A percentile compares a stretch with the other conserved stretches of the same genome.
Evolutionary conservation across 2,329 filamentous ascomycete genomes (phyloP).

Genomic region (Plectosphaerella plurivora): DNA sequence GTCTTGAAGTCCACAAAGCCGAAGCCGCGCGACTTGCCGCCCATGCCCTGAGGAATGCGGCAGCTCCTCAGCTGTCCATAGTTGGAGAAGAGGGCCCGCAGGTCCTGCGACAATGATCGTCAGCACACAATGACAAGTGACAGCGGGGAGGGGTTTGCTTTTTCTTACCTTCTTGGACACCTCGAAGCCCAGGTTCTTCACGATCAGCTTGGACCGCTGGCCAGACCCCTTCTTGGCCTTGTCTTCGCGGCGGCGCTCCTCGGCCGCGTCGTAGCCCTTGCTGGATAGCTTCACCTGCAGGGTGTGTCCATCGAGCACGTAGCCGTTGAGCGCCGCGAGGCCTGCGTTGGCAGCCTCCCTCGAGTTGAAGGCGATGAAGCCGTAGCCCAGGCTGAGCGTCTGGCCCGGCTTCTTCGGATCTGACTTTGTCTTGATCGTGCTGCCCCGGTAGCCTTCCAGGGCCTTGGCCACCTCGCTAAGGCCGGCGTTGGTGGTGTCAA

Average conservation of each 20-base stretch:
- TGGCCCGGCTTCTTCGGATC: conserved; percentile 89
- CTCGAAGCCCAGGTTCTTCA: conserved; percentile 98
- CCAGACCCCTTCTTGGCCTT: conserved; percentile 73
- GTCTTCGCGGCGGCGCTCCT: conserved; percentile 80
- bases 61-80: conserved; percentile 93
- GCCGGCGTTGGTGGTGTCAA: conserved; percentile 73
- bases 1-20: conserved; percentile 96
- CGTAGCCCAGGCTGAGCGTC: conserved; percentile 93
- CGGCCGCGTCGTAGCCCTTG: conserved; percentile 80
- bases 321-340: conserved; percentile 79
- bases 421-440: conserved; percentile 85
- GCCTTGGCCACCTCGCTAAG: conserved; percentile 75
- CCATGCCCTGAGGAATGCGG: conserved; percentile 92
- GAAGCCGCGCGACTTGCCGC: conserved; percentile 83
- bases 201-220: conserved; percentile 84
- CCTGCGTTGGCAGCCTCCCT: conserved; percentile 77
- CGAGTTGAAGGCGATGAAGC: conserved; percentile 83
- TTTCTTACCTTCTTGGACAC: conserved; percentile 67
- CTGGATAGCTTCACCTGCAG: conserved; percentile 83
- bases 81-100: conserved; percentile 77
- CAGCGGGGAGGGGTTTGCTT: neutral
- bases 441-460: conserved; percentile 83
- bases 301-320: conserved; percentile 81
- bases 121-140: neutral
- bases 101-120: conserved; percentile 43